These are phyloP conservation scores for Cryptococcus sp. DNA, from an alignment of 1,284 basidiomycete species.

Conservation along the genomic window DNA sequence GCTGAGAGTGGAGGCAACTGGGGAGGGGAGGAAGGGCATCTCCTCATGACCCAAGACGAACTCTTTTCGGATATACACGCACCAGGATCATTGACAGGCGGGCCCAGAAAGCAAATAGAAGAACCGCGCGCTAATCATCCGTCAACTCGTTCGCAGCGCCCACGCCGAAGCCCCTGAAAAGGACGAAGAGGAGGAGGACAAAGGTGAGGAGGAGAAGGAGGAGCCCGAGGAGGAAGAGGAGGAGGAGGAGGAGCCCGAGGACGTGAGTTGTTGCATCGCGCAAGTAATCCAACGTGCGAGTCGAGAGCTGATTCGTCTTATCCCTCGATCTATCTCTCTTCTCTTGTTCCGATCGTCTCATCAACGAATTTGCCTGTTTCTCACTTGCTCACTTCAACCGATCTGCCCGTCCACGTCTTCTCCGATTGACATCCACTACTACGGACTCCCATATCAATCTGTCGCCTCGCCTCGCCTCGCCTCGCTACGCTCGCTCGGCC, in stretches of 20 bases:
- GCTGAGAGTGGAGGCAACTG: no score
- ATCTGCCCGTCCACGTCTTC: background rate
- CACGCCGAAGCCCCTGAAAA: constrained; percentile 52
- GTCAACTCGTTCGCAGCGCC: constrained; percentile 31
- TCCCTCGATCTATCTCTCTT: background rate
- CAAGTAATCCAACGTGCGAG: background rate
- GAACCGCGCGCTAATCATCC: background rate
- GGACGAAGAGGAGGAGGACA: constrained; percentile 43
- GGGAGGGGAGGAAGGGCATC: background rate
- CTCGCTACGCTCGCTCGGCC: background rate
- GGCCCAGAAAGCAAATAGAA: background rate
- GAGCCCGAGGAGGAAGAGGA: constrained; percentile 23
- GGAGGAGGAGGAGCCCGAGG: constrained; percentile 74
- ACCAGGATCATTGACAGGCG: background rate
- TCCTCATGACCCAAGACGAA: background rate
- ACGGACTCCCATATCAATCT: background rate
- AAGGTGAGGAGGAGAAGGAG: constrained; percentile 56
- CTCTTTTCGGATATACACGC: background rate
- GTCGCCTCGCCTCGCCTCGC: background rate
- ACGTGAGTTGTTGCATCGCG: constrained; percentile 60
- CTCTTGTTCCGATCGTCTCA: background rate
- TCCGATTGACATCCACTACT: background rate
- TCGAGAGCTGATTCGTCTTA: constrained; percentile 1
- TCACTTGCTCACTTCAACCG: no score
- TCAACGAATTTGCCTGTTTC: no score